Base-by-base conservation (phyloP, 106 monocot species). In the Amphibolis antarctica region DNA sequence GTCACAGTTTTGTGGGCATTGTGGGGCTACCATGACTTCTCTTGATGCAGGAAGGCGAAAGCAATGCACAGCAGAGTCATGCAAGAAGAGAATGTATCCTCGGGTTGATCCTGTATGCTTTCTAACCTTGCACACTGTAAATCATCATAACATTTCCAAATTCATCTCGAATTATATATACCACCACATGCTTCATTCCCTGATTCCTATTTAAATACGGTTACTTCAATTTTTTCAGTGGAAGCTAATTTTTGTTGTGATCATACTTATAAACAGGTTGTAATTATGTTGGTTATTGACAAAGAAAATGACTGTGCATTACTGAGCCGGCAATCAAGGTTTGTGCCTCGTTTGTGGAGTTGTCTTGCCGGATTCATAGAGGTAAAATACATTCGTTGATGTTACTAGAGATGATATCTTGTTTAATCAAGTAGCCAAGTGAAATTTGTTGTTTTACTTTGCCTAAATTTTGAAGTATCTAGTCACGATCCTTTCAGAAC, bases 291-390 rank as follows among this genome's bases (percentile, higher is more conserved):
- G 61, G 89, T 94, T 28, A 85, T 94, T 61, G 93, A 94, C 70
- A 83, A 83, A 76, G 86, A 63, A 55, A 94, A 94, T 74, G 86
- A 89, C 61, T 75, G 88, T 42, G 86, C 75, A 47, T 86, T 94
- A 49, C 75, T 94, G 66, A 89, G 93, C 67, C 88, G 85, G 48
- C 93, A 88, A 53, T 89, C 85, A 46, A 88, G 82, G 75, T 94
- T 89, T 74, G 93, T 83, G 10, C 89, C 93, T 24, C 93, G 93
- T 26, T 86, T 94, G 93, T 94, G 93, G 93, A 94, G 93, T 55
- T 94, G 93, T 64, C 83, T 94, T 79, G 83, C 93, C 63, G 93
- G 93, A 60, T 94, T 89, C 50, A 79, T 89, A 68, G 93, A 94
- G 89, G 93, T 89, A 58, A 80, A 30, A 36, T 36, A 36, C 7